These are phyloP conservation scores for Pseudoperonospora humuli DNA, from an alignment of 352 stramenopile species.

Conservation along the genomic window DNA sequence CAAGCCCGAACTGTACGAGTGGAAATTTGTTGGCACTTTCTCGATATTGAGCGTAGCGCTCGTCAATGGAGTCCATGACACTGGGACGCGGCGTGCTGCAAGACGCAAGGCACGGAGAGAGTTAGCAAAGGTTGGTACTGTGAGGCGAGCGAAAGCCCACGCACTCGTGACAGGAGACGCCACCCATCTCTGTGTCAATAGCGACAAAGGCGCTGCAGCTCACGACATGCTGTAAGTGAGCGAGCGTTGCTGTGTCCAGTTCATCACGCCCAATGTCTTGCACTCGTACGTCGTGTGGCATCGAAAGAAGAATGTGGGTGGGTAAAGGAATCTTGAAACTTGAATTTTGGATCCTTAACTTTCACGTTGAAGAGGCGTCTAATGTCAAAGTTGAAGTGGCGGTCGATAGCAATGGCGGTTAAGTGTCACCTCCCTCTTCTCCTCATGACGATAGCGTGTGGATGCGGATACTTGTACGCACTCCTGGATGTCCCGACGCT, in stretches of 20 bases:
- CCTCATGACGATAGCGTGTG: too few relatives aligned
- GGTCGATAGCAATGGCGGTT: too few relatives aligned
- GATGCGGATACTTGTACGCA: too few relatives aligned
- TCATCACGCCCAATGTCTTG: slow-evolving; percentile 26
- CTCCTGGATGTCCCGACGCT: too few relatives aligned
- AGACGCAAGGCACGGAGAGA: slow-evolving; percentile 2
- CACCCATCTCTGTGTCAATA: slow-evolving; percentile 73
- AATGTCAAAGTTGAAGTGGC: too few relatives aligned
- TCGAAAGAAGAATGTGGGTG: too few relatives aligned
- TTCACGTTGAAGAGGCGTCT: too few relatives aligned
- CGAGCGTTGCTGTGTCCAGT: slow-evolving; percentile 21
- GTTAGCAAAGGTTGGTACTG: not conserved
- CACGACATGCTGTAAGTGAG: slow-evolving; percentile 26
- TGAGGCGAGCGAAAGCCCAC: slow-evolving; percentile 5
- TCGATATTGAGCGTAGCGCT: slow-evolving; percentile 54
- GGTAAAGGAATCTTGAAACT: too few relatives aligned
- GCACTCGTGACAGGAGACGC: slow-evolving; percentile 59
- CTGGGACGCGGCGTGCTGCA: slow-evolving; percentile 32
- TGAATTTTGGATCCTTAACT: too few relatives aligned
- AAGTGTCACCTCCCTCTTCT: too few relatives aligned
- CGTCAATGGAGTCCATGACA: slow-evolving; percentile 65
- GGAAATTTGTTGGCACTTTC: slow-evolving; percentile 51
- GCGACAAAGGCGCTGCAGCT: slow-evolving; percentile 50
- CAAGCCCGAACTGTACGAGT: slow-evolving; percentile 71
- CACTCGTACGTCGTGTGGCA: slow-evolving; percentile 20